Percentiles rank a stretch among this genome's conserved stretches.
Conservation (phyloP, 2,329 filamentous ascomycete species). For the Gremmenia infestans region DNA sequence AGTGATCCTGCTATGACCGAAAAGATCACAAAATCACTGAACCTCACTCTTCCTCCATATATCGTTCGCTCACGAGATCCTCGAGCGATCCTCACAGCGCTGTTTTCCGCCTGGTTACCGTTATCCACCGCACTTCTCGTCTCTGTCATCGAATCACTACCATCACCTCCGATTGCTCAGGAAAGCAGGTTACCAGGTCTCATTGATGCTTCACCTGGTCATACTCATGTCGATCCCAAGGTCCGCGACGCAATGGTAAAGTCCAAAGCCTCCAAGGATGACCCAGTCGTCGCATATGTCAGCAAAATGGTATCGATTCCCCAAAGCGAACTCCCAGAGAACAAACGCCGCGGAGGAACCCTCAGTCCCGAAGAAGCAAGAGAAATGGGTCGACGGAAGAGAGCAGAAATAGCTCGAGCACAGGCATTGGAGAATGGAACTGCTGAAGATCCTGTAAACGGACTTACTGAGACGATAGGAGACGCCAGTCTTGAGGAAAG, state of each 20-base stretch:
- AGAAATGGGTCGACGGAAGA: slow-evolving; percentile 80
- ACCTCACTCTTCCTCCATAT: slow-evolving; percentile 78
- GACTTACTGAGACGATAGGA: slow-evolving; percentile 54
- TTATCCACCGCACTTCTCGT: slow-evolving; percentile 89
- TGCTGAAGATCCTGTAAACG: slow-evolving; percentile 34
- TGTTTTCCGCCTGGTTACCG: slow-evolving; percentile 88
- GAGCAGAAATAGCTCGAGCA: slow-evolving; percentile 79
- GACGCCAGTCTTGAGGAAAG: slow-evolving; percentile 54
- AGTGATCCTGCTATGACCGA: slow-evolving; percentile 76
- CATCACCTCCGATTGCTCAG: slow-evolving; percentile 77
- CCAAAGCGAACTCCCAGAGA: slow-evolving; percentile 84
- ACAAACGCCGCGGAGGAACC: slow-evolving; percentile 65
- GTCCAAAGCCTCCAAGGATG: slow-evolving; percentile 65
- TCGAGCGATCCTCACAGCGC: slow-evolving; percentile 73
- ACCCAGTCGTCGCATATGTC: slow-evolving; percentile 87
- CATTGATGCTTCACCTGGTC: slow-evolving; percentile 73
- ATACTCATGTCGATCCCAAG: slow-evolving; percentile 60
- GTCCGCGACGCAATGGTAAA: slow-evolving; percentile 77
- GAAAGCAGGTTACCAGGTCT: slow-evolving; percentile 73
- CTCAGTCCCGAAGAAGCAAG: slow-evolving; percentile 86
- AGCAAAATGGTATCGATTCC: slow-evolving; percentile 98
- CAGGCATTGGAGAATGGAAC: slow-evolving; percentile 46
- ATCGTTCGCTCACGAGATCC: slow-evolving; percentile 79
- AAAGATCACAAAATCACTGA: slow-evolving; percentile 91
- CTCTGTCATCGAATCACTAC: slow-evolving; percentile 88